Conservation (phyloP, 441 rosid genomes). For the Iberis amara region DNA sequence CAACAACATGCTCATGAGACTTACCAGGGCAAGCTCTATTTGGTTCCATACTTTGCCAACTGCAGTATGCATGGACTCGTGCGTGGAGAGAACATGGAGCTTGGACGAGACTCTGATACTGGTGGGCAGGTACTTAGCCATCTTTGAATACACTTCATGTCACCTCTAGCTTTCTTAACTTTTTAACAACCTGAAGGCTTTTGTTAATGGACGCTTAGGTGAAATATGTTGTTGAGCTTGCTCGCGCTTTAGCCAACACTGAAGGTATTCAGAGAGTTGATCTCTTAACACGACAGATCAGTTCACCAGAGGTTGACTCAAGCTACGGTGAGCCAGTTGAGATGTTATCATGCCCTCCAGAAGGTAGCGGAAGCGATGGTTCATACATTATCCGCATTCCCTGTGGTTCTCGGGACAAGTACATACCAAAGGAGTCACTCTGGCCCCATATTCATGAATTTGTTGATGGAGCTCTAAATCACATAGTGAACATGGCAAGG, state of each 20-base stretch:
- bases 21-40: background rate
- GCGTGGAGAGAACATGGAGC: slow-evolving; percentile 95
- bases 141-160: slow-evolving; percentile 4
- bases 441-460: slow-evolving; percentile 92
- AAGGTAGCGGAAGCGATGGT: slow-evolving; percentile 64
- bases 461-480: slow-evolving; percentile 86
- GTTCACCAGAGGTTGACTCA: slow-evolving; percentile 83
- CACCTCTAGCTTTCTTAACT: background rate
- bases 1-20: slow-evolving; percentile 3
- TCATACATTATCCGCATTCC: slow-evolving; percentile 91
- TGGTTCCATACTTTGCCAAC: slow-evolving; percentile 12
- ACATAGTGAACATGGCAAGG: slow-evolving; percentile 86
- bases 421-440: slow-evolving; percentile 54
- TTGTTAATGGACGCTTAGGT: slow-evolving; percentile 41
- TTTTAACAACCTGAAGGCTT: slow-evolving; percentile 5
- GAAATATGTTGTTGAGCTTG: slow-evolving; percentile 90
- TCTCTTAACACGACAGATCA: slow-evolving; percentile 80
- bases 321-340: slow-evolving; percentile 90
- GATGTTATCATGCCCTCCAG: slow-evolving; percentile 70
- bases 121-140: slow-evolving; percentile 72
- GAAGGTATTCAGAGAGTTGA: slow-evolving; percentile 96
- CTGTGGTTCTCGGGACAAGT: slow-evolving; percentile 71
- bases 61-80: slow-evolving; percentile 85
- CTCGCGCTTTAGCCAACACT: slow-evolving; percentile 89
- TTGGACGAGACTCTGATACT: slow-evolving; percentile 93